Evolutionary conservation across 306 rosid species (phyloP), one percentile per base, ranked within the genome.

Genomic region (peach (Prunus persica)): DNA sequence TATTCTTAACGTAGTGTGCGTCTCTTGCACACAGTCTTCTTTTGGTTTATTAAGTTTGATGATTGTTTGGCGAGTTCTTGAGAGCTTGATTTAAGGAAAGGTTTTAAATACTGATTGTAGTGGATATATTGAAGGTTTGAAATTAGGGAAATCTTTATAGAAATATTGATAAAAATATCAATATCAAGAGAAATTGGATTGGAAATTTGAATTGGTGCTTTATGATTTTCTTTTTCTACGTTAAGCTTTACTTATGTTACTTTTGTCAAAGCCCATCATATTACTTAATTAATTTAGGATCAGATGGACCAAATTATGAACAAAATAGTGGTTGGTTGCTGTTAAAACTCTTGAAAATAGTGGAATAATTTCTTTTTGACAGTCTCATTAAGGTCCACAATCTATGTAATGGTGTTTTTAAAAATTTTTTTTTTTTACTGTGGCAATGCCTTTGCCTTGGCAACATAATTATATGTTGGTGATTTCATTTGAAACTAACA

Each of bases 41-140:
- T 41, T 41, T 73, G 45, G 56, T 60, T 16, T 32, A 58, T 25
- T 18, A 61, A 45, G 28, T 46, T 27, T 12, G 27, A 27, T 46
- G 1, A 6, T 25, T 43, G 14, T 34, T 47, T 18, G 46, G 38
- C 12, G 65, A 28, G 20, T 60, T 16, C 49, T 73, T 60, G 9
- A 56, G 54, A 38, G 58, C 54, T 57, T 57, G 67, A 41, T 58
- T 6, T 5, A 24, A 57, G 76, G 76, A 15, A 71, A 43, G 67
- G 8, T 41, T 57, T 41, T 58, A 41, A 19, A 38, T 56, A 1
- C 25, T 5, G 6, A 22, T 41, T 1, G 54, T 57, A 20, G 15
- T 7, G 24, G 5, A 9, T 13, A 15, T 14, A 6, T 57, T 16
- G 3, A 41, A 13, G 2, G 67, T 72, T 72, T 22, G 8, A 57